Percentiles rank a stretch among this genome's conserved stretches.
Conservation (phyloP, 1,284 basidiomycete genomes). For the Malassezia restricta region DNA sequence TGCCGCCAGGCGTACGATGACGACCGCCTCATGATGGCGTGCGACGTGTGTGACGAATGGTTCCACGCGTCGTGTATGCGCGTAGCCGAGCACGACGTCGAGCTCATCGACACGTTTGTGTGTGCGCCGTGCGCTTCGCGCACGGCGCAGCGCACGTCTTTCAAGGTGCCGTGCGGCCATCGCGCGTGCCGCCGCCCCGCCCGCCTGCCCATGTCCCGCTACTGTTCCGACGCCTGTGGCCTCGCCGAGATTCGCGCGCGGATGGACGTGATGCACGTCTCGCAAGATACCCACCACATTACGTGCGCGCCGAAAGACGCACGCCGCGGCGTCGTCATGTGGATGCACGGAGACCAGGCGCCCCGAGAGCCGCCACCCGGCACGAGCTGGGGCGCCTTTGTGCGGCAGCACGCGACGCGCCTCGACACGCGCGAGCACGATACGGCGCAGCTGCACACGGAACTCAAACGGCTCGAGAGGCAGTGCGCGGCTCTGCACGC, state of each 20-base stretch:
- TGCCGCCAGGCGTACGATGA: constrained; percentile 15
- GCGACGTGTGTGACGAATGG: constrained; percentile 39
- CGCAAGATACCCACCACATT: not conserved
- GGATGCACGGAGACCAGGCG: not conserved
- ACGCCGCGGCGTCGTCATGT: constrained; percentile 1
- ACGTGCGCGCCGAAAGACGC: not conserved
- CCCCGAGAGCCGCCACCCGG: not conserved
- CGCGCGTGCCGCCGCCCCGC: constrained; percentile 22
- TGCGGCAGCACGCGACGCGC: constrained; percentile 1
- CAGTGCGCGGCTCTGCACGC: not conserved
- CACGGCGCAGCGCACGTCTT: constrained; percentile 24
- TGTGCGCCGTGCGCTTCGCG: constrained; percentile 24
- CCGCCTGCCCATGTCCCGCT: constrained; percentile 24
- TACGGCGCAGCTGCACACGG: not conserved
- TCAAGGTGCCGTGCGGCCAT: constrained; percentile 21
- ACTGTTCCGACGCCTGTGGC: constrained; percentile 34
- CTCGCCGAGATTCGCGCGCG: constrained; percentile 16
- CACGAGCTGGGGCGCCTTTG: constrained; percentile 1
- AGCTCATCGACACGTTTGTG: constrained; percentile 31
- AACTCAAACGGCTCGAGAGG: not conserved
- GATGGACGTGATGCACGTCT: not conserved
- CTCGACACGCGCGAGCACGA: not conserved
- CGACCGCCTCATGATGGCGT: constrained; percentile 38
- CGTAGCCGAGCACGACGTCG: constrained; percentile 24
- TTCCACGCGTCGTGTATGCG: constrained; percentile 31